phyloP scores from a whole-genome alignment of 345 rosid species.

The Combretum micranthum region DNA sequence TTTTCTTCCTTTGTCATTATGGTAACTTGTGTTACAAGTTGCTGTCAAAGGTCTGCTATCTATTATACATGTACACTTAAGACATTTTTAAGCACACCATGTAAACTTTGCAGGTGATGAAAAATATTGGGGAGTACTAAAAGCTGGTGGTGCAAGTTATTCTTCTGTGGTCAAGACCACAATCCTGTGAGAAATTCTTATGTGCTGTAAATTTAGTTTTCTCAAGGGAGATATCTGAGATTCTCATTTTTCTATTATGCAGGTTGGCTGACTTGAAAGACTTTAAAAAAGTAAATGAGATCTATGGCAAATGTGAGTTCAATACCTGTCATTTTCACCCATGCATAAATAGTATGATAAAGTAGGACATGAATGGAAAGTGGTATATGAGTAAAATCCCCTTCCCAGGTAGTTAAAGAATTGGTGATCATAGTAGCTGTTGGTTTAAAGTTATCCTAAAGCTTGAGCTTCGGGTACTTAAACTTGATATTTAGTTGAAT shows the following conservation, averaged over 20 bases:
- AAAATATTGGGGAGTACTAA: constrained; percentile 59
- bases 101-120: constrained; percentile 25
- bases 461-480: too few relatives aligned
- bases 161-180: constrained; percentile 57
- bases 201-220: neutral
- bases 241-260: constrained; percentile 13
- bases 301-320: constrained; percentile 84
- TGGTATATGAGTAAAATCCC: neutral
- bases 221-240: neutral
- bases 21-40: neutral
- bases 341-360: too few relatives aligned
- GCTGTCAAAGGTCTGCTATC: neutral
- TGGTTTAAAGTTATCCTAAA: too few relatives aligned
- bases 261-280: constrained; percentile 91
- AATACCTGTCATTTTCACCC: neutral
- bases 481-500: too few relatives aligned
- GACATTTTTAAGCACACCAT: too few relatives aligned
- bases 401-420: too few relatives aligned
- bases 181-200: constrained; percentile 30
- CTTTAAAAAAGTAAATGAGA: constrained; percentile 92
- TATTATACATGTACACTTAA: neutral
- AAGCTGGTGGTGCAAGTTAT: constrained; percentile 50
- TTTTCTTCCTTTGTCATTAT: too few relatives aligned
- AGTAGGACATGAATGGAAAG: too few relatives aligned
- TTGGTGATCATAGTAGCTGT: too few relatives aligned